Evolutionary conservation across 2,329 filamentous ascomycete genomes (phyloP).

Genomic region (Beauveria pseudobassiana): DNA sequence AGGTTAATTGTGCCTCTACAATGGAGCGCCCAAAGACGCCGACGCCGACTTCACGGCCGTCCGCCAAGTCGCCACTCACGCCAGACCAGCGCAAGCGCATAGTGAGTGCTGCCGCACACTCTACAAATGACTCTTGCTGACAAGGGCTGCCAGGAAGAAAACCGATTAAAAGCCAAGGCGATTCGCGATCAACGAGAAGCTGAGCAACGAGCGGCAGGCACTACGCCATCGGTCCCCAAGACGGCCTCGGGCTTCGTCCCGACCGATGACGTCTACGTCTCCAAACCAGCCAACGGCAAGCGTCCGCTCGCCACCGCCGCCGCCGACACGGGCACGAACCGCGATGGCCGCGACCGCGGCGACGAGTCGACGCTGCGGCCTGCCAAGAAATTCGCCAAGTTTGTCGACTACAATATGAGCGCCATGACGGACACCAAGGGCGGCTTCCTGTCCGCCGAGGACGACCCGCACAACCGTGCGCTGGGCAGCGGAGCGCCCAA

Average conservation of each 20-base stretch:
- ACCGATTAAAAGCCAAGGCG: conserved; percentile 81
- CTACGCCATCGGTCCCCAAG: conserved; percentile 34
- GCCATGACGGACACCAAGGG: conserved; percentile 98
- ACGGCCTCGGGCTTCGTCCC: conserved; percentile 64
- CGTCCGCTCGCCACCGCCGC: conserved; percentile 50
- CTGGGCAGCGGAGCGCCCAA: conserved; percentile 37
- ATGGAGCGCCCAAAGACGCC: conserved; percentile 45
- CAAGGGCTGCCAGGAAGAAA: conserved; percentile 61
- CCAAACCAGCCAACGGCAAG: conserved; percentile 47
- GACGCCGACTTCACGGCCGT: conserved; percentile 26
- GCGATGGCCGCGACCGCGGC: conserved; percentile 54
- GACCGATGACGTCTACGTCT: conserved; percentile 54
- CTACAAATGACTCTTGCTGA: neutral
- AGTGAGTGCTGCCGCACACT: conserved; percentile 29
- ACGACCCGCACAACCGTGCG: conserved; percentile 84
- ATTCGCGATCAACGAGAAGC: conserved; percentile 67
- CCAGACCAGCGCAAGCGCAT: conserved; percentile 49
- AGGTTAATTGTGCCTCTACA: neutral
- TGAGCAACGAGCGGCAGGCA: conserved; percentile 42
- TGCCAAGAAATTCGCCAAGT: conserved; percentile 83
- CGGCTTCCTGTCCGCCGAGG: conserved; percentile 82
- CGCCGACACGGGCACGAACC: conserved; percentile 48
- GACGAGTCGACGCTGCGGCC: conserved; percentile 55
- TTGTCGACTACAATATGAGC: conserved; percentile 95
- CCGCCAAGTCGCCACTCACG: conserved; percentile 39